Evolutionary conservation across 495 filamentous ascomycete species (phyloP).

Genomic region (Tuber magnatum): DNA sequence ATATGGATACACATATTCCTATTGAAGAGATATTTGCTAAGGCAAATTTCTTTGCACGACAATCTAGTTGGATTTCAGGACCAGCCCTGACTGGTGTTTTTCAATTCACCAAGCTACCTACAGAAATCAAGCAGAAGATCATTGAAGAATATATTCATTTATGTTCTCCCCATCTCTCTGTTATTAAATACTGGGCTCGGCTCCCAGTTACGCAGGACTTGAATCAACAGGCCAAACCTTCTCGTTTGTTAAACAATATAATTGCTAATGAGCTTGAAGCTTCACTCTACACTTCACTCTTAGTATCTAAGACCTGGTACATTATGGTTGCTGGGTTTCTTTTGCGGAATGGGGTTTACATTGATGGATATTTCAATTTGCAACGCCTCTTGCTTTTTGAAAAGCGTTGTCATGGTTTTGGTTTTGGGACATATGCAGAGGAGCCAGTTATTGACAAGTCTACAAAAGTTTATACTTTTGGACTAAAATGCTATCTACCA

Average conservation of each 20-base stretch:
- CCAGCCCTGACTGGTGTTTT: background rate
- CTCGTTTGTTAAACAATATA: background rate
- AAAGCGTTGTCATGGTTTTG: background rate
- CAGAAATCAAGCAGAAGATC: conserved; percentile 11
- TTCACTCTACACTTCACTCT: background rate
- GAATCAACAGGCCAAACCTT: background rate
- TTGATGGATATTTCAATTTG: conserved; percentile 11
- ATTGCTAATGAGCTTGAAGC: background rate
- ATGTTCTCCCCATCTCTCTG: conserved; percentile 3
- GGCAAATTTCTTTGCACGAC: background rate
- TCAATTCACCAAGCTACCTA: background rate
- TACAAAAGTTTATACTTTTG: background rate
- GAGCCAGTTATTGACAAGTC: background rate
- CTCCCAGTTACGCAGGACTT: conserved; percentile 8
- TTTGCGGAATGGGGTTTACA: conserved; percentile 1
- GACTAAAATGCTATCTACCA: background rate
- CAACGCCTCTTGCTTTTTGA: conserved; percentile 11
- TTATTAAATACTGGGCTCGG: background rate
- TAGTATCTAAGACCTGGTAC: conserved; percentile 16
- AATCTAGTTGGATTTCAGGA: background rate
- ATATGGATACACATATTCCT: background rate
- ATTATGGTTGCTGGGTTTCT: conserved; percentile 10
- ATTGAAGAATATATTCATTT: conserved; percentile 6
- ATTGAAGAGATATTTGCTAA: background rate
- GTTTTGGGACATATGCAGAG: background rate